These are phyloP conservation scores for Trypanosoma mega DNA, from an alignment of 208 protist genomes.

Conservation along the genomic window DNA sequence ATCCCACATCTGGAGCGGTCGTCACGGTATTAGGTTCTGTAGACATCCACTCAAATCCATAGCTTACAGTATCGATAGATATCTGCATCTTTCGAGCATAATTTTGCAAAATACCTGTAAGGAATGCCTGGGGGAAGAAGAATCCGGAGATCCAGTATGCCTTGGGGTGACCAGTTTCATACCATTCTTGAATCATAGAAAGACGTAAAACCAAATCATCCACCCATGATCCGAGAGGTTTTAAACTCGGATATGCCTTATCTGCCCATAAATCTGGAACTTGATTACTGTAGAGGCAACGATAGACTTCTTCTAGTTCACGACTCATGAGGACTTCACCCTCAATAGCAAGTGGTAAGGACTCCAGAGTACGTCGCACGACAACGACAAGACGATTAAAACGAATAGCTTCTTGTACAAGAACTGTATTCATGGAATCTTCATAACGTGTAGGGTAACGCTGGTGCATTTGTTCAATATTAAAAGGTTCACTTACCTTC, in stretches of 20 bases:
- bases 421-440: slow-evolving; percentile 98
- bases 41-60: slow-evolving; percentile 87
- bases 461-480: slow-evolving; percentile 80
- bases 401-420: slow-evolving; percentile 97
- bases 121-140: slow-evolving; percentile 97
- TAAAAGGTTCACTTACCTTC: slow-evolving; percentile 76
- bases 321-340: slow-evolving; percentile 98
- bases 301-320: slow-evolving; percentile 94
- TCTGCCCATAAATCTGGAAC: slow-evolving; percentile 91
- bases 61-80: slow-evolving; percentile 95
- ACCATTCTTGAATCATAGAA: slow-evolving; percentile 94
- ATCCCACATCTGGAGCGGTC: slow-evolving; percentile 68
- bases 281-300: slow-evolving; percentile 95
- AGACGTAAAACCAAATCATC: slow-evolving; percentile 91
- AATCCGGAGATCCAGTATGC: slow-evolving; percentile 97
- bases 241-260: slow-evolving; percentile 94
- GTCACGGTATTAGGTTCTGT: slow-evolving; percentile 45
- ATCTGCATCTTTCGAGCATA: slow-evolving; percentile 92
- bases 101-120: slow-evolving; percentile 95
- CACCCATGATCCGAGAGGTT: slow-evolving; percentile 94
- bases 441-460: slow-evolving; percentile 95
- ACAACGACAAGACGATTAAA: slow-evolving; percentile 93
- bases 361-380: slow-evolving; percentile 76
- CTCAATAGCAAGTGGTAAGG: slow-evolving; percentile 93
- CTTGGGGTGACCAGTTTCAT: slow-evolving; percentile 89